These are phyloP conservation scores for Physcia stellaris DNA, from an alignment of 495 filamentous ascomycete genomes.

Conservation along the genomic window DNA sequence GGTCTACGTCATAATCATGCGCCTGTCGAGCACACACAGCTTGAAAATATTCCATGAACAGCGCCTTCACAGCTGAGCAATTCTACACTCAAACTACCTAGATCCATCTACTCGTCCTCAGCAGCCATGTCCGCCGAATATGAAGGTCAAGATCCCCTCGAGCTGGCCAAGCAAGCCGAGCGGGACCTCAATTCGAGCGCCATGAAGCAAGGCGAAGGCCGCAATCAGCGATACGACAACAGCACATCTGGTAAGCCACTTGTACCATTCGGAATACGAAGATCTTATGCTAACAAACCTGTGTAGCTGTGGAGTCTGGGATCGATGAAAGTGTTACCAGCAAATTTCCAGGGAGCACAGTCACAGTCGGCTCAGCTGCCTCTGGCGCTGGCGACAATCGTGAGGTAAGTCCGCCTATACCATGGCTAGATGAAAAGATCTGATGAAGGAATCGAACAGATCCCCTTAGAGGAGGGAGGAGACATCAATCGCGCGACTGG, in stretches of 20 bases:
- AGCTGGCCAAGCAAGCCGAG: constrained; percentile 32
- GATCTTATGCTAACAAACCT: neutral
- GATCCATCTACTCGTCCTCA: too few relatives aligned
- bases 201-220: constrained; percentile 30
- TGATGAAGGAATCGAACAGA: too few relatives aligned
- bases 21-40: too few relatives aligned
- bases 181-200: constrained; percentile 31
- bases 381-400: constrained; percentile 32
- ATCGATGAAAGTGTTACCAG: constrained; percentile 23
- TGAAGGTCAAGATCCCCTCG: constrained; percentile 24
- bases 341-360: constrained; percentile 28
- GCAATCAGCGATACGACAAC: too few relatives aligned
- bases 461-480: constrained; percentile 32
- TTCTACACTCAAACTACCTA: too few relatives aligned
- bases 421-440: too few relatives aligned
- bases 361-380: constrained; percentile 28
- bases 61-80: too few relatives aligned
- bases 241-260: constrained; percentile 10
- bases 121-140: constrained; percentile 25
- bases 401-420: too few relatives aligned
- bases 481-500: constrained; percentile 7
- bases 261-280: neutral
- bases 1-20: too few relatives aligned
- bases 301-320: constrained; percentile 30
- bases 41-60: too few relatives aligned